Percentiles rank a stretch among this genome's conserved stretches.
These are phyloP conservation scores for Citrus cavaleriei DNA, from an alignment of 345 rosid species.

Conservation along the genomic window DNA sequence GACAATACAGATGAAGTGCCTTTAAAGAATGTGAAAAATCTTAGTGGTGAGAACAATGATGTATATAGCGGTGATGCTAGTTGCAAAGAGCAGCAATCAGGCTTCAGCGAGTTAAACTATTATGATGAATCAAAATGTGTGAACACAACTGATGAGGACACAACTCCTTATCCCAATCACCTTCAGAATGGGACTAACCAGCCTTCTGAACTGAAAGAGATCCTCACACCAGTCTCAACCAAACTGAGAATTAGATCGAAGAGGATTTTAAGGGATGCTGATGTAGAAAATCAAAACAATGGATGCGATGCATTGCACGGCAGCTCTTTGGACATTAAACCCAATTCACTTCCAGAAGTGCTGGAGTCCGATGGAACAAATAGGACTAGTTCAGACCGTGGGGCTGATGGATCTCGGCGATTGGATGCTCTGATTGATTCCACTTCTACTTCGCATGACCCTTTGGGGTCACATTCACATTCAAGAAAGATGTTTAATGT, in stretches of 20 bases:
- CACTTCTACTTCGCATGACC: slow-evolving; percentile 33
- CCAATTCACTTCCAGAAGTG: slow-evolving; percentile 27
- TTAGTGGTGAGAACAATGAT: slow-evolving; percentile 21
- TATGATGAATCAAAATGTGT: slow-evolving; percentile 31
- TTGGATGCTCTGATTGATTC: slow-evolving; percentile 34
- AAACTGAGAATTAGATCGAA: slow-evolving; percentile 41
- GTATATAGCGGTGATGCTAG: slow-evolving; percentile 29
- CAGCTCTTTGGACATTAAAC: slow-evolving; percentile 29
- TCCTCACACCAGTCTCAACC: slow-evolving; percentile 37
- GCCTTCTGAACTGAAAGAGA: slow-evolving; percentile 38
- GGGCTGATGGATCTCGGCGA: slow-evolving; percentile 27
- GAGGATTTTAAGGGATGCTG: slow-evolving; percentile 33
- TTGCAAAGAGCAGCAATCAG: slow-evolving; percentile 25
- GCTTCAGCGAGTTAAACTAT: slow-evolving; percentile 10
- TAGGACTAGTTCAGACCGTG: slow-evolving; percentile 26
- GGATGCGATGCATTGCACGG: slow-evolving; percentile 25
- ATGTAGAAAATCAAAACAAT: slow-evolving; percentile 33
- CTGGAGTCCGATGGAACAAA: slow-evolving; percentile 19
- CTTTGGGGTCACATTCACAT: slow-evolving; percentile 25
- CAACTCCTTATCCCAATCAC: slow-evolving; percentile 14
- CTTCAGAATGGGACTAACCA: slow-evolving; percentile 14
- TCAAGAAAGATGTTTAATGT: slow-evolving; percentile 65
- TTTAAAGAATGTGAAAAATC: slow-evolving; percentile 14
- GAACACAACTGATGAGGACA: slow-evolving; percentile 28
- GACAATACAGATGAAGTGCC: slow-evolving; percentile 20